Evolutionary conservation across 1,284 basidiomycete species (phyloP), one percentile per base, ranked within the genome.

Genomic region (Coriolopsis trogii): DNA sequence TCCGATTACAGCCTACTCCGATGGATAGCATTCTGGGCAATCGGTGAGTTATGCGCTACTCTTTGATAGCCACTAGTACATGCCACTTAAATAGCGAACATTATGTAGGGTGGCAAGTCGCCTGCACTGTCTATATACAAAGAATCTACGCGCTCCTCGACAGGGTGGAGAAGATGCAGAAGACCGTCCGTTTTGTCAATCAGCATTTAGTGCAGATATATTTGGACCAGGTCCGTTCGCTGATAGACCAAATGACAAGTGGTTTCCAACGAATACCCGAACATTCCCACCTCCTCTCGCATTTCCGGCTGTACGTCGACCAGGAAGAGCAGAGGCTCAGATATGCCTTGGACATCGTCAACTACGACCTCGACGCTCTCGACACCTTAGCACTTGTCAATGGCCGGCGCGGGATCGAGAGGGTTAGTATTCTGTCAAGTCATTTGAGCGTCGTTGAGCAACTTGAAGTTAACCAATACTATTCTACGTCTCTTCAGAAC

Each of bases 11-110:
- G 60, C 34, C 42, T 62, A 9, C 55, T 49, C 2, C 60, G 55
- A n/a, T 62, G 60, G 60, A 39, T 62, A 2, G 58, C 60, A 3
- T 60, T 60, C 24, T 62, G 60, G 60, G 58, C 58, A 4, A 48
- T 56, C 21, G 59, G 59, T 56, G 34, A 1, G 10, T 12, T 13
- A n/a, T 20, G 8, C n/a, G 5, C 26, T 15, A 6, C n/a, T n/a
- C n/a, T n/a, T 18, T 24, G 1, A 8, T 16, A 18, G 25, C 4
- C 28, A 16, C 21, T 25, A 4, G 21, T 39, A 12, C 28, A 18
- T 21, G 13, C 9, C 28, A 34, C 15, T 24, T 42, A n/a, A 4
- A 5, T 7, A 15, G 4, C n/a, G 12, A n/a, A 7, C 3, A 16
- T 40, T 12, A 13, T 12, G 10, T 28, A 59, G 61, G 61, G 8